These are phyloP conservation scores for Tetrapisispora pingtungensis DNA, from an alignment of 805 yeast genomes.

Conservation along the genomic window DNA sequence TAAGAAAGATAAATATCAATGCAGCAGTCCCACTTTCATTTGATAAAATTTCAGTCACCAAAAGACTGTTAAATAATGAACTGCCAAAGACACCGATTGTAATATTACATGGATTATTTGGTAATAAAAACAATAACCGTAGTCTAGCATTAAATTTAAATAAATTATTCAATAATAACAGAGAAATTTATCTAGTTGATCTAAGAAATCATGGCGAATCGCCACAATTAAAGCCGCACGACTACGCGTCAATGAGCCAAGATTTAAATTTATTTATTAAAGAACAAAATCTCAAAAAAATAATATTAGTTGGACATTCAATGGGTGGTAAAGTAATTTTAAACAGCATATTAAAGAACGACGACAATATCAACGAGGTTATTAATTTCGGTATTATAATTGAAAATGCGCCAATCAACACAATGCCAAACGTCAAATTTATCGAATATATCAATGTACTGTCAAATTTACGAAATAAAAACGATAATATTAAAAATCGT, in stretches of 20 bases:
- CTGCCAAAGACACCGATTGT: slow-evolving; percentile 33
- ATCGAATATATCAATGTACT: slow-evolving; percentile 57
- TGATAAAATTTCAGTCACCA: background rate
- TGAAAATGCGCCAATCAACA: slow-evolving; percentile 53
- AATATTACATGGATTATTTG: slow-evolving; percentile 83
- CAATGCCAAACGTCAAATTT: slow-evolving; percentile 41
- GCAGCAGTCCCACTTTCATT: background rate
- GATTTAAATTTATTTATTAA: slow-evolving; percentile 71
- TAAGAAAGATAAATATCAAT: background rate
- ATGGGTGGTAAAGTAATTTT: slow-evolving; percentile 94
- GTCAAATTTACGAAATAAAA: slow-evolving; percentile 43
- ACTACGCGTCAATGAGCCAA: slow-evolving; percentile 71
- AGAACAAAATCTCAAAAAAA: slow-evolving; percentile 34
- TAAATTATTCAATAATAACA: slow-evolving; percentile 27
- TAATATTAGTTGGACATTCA: slow-evolving; percentile 69
- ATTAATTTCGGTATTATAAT: slow-evolving; percentile 61
- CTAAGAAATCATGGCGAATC: slow-evolving; percentile 89
- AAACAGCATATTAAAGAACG: slow-evolving; percentile 57
- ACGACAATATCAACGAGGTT: slow-evolving; percentile 10
- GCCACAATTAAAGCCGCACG: slow-evolving; percentile 63
- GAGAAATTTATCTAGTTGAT: slow-evolving; percentile 64
- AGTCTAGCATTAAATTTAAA: slow-evolving; percentile 59
- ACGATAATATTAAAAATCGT: slow-evolving; percentile 20
- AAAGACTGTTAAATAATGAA: background rate
- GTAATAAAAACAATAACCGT: slow-evolving; percentile 71